These are phyloP conservation scores for Candida insectalens DNA, from an alignment of 805 yeast species.

Conservation along the genomic window DNA sequence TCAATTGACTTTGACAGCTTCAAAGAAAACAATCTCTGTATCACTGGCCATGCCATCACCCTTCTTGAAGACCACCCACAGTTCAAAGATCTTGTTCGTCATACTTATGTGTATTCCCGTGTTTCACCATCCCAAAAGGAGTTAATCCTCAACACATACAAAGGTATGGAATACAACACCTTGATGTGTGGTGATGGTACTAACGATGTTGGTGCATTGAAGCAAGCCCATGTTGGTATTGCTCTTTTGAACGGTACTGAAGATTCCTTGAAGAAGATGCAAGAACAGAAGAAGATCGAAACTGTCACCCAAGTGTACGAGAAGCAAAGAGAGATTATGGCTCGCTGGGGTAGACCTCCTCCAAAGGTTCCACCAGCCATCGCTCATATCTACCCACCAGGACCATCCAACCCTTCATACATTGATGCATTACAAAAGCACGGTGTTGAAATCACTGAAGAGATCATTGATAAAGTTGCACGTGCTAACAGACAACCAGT, in stretches of 20 bases:
- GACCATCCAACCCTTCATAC: conserved; percentile 83
- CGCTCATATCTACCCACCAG: conserved; percentile 96
- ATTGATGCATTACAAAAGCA: conserved; percentile 75
- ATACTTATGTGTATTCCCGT: conserved; percentile 96
- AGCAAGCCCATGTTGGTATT: conserved; percentile 97
- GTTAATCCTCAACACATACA: conserved; percentile 72
- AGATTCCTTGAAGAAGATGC: conserved; percentile 82
- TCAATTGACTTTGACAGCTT: conserved; percentile 48
- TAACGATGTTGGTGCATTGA: conserved; percentile 98
- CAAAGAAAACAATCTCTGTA: conserved; percentile 70
- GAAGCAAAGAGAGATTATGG: conserved; percentile 74
- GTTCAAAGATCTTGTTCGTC: conserved; percentile 63
- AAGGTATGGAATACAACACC: conserved; percentile 83
- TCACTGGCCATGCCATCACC: conserved; percentile 84
- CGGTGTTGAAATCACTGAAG: conserved; percentile 74
- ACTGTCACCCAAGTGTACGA: conserved; percentile 59
- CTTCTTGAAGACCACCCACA: conserved; percentile 59
- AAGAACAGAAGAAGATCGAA: conserved; percentile 67
- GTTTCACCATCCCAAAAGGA: conserved; percentile 96
- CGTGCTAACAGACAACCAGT: conserved; percentile 28
- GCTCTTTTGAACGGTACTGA: conserved; percentile 97
- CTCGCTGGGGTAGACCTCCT: conserved; percentile 72
- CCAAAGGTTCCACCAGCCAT: conserved; percentile 80
- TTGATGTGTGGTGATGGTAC: conserved; percentile 99
- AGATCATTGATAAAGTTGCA: conserved; percentile 51